Evolutionary conservation across 176 grass and related monocot species (phyloP), one percentile per base, ranked within the genome.

Genomic region (Phoenix dactylifera): DNA sequence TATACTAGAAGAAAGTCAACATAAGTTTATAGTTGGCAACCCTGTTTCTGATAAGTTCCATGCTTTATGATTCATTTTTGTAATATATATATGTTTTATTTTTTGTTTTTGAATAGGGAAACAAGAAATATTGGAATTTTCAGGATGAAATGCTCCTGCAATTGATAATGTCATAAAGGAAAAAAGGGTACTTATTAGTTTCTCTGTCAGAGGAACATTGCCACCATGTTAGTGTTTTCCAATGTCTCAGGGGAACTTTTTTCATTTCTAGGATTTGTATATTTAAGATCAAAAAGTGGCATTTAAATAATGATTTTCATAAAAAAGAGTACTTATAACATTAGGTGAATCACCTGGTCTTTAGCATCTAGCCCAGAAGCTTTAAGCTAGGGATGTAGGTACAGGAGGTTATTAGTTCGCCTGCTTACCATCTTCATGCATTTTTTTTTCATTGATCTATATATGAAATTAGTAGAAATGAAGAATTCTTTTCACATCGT

Each of bases 171-270:
- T 50, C 29, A 85, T 90, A 73, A 80, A 69, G 65, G 83, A 74
- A 71, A 90, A 90, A 90, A n/a, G n/a, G 80, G 91, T 87, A 77
- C 14, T 25, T 28, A 35, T 78, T 66, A 25, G 28, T 57, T 63
- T 66, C 65, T 75, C 18, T 70, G 52, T 63, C 28, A 77, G 66
- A 73, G 62, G 39, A 58, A 28, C 12, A 57, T 55, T 30, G 16
- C 28, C 12, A 29, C 25, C 50, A 28, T 52, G 0, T 18, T 52
- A 32, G 29, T 32, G 29, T 32, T 6, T 6, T 1, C 5, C 5
- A 32, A 32, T 32, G 6, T 32, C 0, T 3, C 4, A 32, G 28
- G 7, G 24, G 24, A 25, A 6, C 5, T 32, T 32, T 32, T 6
- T 6, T 32, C 5, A 32, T 32, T 32, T 5, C 29, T 32, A 32